A percentile compares a stretch with the other conserved stretches of the same genome.
Evolutionary conservation across 2,329 filamentous ascomycete genomes (phyloP).

Genomic region (Epicoccum nigrum): DNA sequence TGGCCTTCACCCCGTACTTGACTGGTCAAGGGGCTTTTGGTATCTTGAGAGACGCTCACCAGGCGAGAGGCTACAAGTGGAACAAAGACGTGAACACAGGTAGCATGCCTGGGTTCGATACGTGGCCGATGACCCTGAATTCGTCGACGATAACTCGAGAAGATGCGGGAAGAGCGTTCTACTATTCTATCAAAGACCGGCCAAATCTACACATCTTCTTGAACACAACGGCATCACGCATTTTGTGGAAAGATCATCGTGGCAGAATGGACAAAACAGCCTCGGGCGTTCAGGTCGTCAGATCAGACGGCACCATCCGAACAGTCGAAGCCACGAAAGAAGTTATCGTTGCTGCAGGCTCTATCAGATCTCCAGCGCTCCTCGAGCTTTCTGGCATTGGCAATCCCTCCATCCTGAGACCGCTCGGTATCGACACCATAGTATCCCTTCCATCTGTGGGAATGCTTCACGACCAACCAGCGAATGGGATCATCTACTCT

Average conservation of each 20-base stretch:
- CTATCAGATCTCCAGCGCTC: slow-evolving; percentile 41
- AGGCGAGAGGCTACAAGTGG: slow-evolving; percentile 44
- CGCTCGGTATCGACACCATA: slow-evolving; percentile 27
- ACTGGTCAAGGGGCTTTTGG: slow-evolving; percentile 31
- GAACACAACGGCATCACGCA: slow-evolving; percentile 50
- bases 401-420: slow-evolving; percentile 35
- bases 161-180: slow-evolving; percentile 57
- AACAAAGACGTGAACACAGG: slow-evolving; percentile 54
- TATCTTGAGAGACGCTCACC: slow-evolving; percentile 47
- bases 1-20: slow-evolving; percentile 38
- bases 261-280: slow-evolving; percentile 19
- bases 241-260: slow-evolving; percentile 44
- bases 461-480: slow-evolving; percentile 46
- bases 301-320: slow-evolving; percentile 23
- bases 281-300: slow-evolving; percentile 32
- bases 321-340: slow-evolving; percentile 33
- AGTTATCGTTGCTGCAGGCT: slow-evolving; percentile 46
- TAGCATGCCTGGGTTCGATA: slow-evolving; percentile 51
- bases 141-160: slow-evolving; percentile 47
- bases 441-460: slow-evolving; percentile 37
- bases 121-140: slow-evolving; percentile 53
- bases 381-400: slow-evolving; percentile 48
- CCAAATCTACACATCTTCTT: slow-evolving; percentile 53
- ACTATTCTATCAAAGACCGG: slow-evolving; percentile 50
- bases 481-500: slow-evolving; percentile 31